Evolutionary conservation across 2,329 filamentous ascomycete species (phyloP).

Genomic region (Aspergillus transmontanensis): DNA sequence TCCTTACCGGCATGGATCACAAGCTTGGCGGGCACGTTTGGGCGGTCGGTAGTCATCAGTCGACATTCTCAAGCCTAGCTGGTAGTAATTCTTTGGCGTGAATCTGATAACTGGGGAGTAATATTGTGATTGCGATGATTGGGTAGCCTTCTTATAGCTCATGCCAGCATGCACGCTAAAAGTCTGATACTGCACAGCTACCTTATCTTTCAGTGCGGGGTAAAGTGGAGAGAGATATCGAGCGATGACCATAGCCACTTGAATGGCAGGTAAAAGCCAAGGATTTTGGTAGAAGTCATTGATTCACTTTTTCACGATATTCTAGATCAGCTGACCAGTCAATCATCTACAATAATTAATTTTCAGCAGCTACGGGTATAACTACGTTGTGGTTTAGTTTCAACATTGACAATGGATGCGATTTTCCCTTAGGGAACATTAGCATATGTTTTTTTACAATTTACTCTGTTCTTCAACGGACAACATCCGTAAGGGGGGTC

Average conservation of each 20-base stretch:
- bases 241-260: not conserved
- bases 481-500: slow-evolving; percentile 15
- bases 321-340: not conserved
- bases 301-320: not conserved
- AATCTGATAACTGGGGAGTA: not conserved
- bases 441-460: not conserved
- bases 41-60: not conserved
- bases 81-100: not conserved
- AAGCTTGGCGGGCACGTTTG: not conserved
- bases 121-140: not conserved
- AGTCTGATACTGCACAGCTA: not conserved
- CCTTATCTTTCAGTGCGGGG: not conserved
- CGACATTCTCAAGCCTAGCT: not conserved
- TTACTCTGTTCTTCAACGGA: slow-evolving; percentile 13
- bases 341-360: not conserved
- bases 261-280: not conserved
- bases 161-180: not conserved
- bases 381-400: not conserved
- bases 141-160: not conserved
- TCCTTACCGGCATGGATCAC: not conserved
- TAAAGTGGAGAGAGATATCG: not conserved
- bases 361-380: not conserved
- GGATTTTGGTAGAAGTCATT: not conserved
- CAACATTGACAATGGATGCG: not conserved
- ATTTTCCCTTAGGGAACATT: not conserved